A percentile compares a stretch with the other conserved stretches of the same genome.
phyloP scores from a whole-genome alignment of 306 rosid species.

The Cicer yamashitae region DNA sequence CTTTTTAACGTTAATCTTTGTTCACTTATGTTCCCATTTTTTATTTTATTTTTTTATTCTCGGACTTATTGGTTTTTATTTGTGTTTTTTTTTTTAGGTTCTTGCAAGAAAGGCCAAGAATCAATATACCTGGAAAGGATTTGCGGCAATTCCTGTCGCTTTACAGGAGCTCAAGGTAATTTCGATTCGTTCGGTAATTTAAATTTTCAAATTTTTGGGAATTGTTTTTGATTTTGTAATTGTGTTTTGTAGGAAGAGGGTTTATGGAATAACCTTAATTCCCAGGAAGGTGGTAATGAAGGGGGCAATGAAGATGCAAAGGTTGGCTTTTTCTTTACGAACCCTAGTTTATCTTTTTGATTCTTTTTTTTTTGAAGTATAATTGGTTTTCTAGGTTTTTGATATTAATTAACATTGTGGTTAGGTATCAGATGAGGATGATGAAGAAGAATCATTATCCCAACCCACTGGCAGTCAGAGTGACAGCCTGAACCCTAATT shows the following conservation, averaged over 20 bases:
- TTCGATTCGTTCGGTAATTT: not conserved
- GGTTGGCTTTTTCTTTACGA: slow-evolving; percentile 40
- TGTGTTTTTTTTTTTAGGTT: slow-evolving; percentile 50
- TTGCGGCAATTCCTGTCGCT: slow-evolving; percentile 69
- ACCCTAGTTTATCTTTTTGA: not conserved
- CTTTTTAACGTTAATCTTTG: not conserved
- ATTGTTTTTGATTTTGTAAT: not conserved
- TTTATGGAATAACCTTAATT: slow-evolving; percentile 49
- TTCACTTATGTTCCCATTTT: not conserved
- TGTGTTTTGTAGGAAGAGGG: slow-evolving; percentile 69
- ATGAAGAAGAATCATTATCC: slow-evolving; percentile 63
- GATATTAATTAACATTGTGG: not conserved
- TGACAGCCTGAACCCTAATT: slow-evolving; percentile 53
- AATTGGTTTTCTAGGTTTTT: not conserved
- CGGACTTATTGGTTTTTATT: not conserved
- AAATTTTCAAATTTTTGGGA: not conserved
- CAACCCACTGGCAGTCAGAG: slow-evolving; percentile 71
- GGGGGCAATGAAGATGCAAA: slow-evolving; percentile 54
- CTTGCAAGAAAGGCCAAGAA: slow-evolving; percentile 85
- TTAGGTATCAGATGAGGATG: slow-evolving; percentile 75
- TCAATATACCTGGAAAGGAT: slow-evolving; percentile 91
- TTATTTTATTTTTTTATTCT: not conserved
- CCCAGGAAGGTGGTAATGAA: slow-evolving; percentile 51
- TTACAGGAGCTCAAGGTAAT: slow-evolving; percentile 72
- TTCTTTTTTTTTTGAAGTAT: not conserved